phyloP scores from a whole-genome alignment of 1,139 yeast species.

The Petasospora fabianii region DNA sequence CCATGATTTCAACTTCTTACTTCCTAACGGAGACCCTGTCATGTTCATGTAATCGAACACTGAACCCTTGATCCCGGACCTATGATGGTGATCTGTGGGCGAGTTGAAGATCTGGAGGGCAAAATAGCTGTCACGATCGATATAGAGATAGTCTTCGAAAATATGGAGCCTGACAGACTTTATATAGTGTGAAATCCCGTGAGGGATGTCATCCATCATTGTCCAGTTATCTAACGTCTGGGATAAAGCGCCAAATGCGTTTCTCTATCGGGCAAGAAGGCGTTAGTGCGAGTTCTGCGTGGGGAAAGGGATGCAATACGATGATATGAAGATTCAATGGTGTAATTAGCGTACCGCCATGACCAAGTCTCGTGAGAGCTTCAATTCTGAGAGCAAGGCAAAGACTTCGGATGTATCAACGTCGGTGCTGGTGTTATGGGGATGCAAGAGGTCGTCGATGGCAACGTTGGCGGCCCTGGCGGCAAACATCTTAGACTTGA shows the following conservation, averaged over 20 bases:
- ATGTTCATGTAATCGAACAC: slow-evolving; percentile 15
- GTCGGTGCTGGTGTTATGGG: background rate
- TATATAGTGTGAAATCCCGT: slow-evolving; percentile 1
- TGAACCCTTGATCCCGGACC: slow-evolving; percentile 3
- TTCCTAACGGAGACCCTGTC: slow-evolving; percentile 31
- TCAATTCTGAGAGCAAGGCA: slow-evolving; percentile 8
- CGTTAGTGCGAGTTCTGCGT: no score
- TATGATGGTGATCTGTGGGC: background rate
- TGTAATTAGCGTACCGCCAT: slow-evolving; percentile 11
- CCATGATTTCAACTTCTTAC: slow-evolving; percentile 29
- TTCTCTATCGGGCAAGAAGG: no score
- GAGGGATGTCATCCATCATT: slow-evolving; percentile 3
- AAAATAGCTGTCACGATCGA: slow-evolving; percentile 16
- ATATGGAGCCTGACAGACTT: slow-evolving; percentile 3
- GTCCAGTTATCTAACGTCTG: slow-evolving; percentile 4
- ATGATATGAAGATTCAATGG: background rate
- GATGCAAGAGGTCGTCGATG: slow-evolving; percentile 6
- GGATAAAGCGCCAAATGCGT: slow-evolving; percentile 6
- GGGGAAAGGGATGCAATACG: background rate
- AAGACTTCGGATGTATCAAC: background rate
- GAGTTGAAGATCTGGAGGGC: slow-evolving; percentile 15
- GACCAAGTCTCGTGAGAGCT: slow-evolving; percentile 2
- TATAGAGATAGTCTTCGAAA: slow-evolving; percentile 11
- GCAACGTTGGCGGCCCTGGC: background rate
- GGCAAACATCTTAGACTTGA: slow-evolving; percentile 8